Base-by-base conservation (phyloP, 176 grass and related monocot genomes). In the Hordeum marinum region DNA sequence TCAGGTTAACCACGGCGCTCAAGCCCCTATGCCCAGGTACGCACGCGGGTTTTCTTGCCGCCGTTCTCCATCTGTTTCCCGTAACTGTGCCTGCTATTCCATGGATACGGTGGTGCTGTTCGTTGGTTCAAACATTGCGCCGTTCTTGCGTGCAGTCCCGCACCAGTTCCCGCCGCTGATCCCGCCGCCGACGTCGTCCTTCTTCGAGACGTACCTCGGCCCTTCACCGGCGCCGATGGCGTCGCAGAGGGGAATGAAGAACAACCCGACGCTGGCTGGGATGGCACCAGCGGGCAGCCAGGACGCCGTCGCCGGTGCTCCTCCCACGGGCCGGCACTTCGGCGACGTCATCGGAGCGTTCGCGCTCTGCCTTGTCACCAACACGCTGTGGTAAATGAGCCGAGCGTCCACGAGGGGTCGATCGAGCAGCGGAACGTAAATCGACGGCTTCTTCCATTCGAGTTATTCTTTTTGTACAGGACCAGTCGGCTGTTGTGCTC, bases 1-100 rank as follows among this genome's bases (percentile, higher is more conserved):
- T 58, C 89, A 93, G 95, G 84, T 78, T 98, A 83, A 88, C 81
- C 18, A 87, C 88, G 24, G 85, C 88, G 0, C 64, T 97, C 11
- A 93, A 94, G 34, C 94, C 94, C 31, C 87, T 54, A 4, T 94
- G 94, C 85, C 94, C 94, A 92, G 94, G 94, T 91, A 71, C 27
- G 15, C 18, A 10, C 1, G 10, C 50, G 1, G 81, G 14, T 36
- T 72, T 18, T 37, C 15, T 84, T 42, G 18, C 17, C 50, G 25
- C 35, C 5, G 7, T 20, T 48, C 26, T 76, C 17, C 29, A 35
- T 10, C 11, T 0, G 9, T 83, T 75, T 10, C 6, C 7, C 4
- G 8, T 21, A 13, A 11, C 6, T 34, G 11, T 78, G 9, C 3
- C 21, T 0, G 0, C 14, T 18, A 18, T 15, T 52, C 48, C 48